A percentile compares a stretch with the other conserved stretches of the same genome.
Evolutionary conservation across 202 grass and related monocot species (phyloP).

Genomic region (Musa balbisiana): DNA sequence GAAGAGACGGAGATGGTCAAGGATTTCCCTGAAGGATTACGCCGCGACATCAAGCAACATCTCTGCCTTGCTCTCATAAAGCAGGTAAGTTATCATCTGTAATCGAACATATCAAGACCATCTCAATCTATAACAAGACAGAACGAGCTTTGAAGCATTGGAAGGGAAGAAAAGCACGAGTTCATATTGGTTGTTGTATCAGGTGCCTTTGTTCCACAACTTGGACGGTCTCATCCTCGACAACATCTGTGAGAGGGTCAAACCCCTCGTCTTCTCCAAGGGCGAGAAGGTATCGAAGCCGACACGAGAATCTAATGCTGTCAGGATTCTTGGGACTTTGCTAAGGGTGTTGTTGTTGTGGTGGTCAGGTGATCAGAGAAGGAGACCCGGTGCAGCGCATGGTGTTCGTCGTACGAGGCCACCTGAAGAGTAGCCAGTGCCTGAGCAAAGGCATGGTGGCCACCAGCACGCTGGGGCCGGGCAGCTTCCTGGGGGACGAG

Average conservation of each 20-base stretch:
- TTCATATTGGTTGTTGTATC: not conserved
- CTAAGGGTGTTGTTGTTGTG: not conserved
- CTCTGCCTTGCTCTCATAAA: constrained; percentile 87
- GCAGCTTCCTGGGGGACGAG: constrained; percentile 91
- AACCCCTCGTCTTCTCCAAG: constrained; percentile 75
- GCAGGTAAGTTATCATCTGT: constrained; percentile 30
- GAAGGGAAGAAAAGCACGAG: not conserved
- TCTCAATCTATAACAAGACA: not conserved
- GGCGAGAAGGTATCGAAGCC: constrained; percentile 55
- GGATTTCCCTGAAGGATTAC: constrained; percentile 74
- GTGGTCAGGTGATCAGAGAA: constrained; percentile 65
- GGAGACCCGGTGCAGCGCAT: constrained; percentile 88
- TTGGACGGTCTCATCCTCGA: constrained; percentile 93
- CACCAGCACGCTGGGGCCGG: constrained; percentile 51
- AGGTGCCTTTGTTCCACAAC: constrained; percentile 91
- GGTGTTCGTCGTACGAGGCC: constrained; percentile 79
- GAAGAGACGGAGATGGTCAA: constrained; percentile 96
- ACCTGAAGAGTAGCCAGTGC: constrained; percentile 61
- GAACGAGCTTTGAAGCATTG: not conserved
- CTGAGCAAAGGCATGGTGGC: constrained; percentile 79
- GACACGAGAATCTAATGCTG: not conserved
- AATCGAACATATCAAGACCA: not conserved
- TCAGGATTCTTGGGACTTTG: not conserved
- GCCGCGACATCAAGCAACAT: constrained; percentile 76
- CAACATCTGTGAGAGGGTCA: constrained; percentile 82